Conservation (phyloP, 768 basidiomycete genomes). For the Chalciporus piperatus region DNA sequence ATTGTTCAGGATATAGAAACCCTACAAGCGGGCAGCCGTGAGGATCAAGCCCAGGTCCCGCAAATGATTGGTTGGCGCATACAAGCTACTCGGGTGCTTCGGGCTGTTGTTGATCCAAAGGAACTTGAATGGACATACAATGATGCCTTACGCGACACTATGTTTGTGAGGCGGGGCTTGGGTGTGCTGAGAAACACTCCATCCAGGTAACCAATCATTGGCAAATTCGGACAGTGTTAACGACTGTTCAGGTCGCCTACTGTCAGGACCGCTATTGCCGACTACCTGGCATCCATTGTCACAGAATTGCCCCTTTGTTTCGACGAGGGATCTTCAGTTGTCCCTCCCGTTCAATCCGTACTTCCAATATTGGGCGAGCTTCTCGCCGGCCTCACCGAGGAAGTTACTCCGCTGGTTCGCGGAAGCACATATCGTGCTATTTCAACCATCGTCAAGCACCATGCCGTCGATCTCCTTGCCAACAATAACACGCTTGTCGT, state of each 20-base stretch:
- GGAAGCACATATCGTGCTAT: slow-evolving; percentile 43
- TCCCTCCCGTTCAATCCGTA: slow-evolving; percentile 30
- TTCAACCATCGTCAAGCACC: slow-evolving; percentile 41
- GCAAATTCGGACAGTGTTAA: slow-evolving; percentile 7
- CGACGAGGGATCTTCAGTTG: not conserved
- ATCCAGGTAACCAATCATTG: slow-evolving; percentile 32
- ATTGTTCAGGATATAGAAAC: slow-evolving; percentile 14
- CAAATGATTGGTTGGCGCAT: slow-evolving; percentile 17
- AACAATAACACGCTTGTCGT: slow-evolving; percentile 31
- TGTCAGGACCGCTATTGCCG: slow-evolving; percentile 20
- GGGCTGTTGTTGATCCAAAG: slow-evolving; percentile 45
- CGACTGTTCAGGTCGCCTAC: slow-evolving; percentile 12
- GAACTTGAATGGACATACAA: slow-evolving; percentile 56
- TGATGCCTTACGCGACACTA: slow-evolving; percentile 36
- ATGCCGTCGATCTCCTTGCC: slow-evolving; percentile 28
- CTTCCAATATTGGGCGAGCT: slow-evolving; percentile 34
- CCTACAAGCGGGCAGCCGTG: slow-evolving; percentile 1
- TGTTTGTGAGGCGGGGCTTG: slow-evolving; percentile 44
- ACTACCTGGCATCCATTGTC: slow-evolving; percentile 18
- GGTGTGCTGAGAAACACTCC: slow-evolving; percentile 44
- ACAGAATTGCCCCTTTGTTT: slow-evolving; percentile 8
- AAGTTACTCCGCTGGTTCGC: slow-evolving; percentile 48
- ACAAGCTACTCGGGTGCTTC: slow-evolving; percentile 28
- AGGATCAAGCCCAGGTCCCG: not conserved
- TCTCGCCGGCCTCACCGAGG: slow-evolving; percentile 45